A percentile compares a stretch with the other conserved stretches of the same genome.
phyloP scores from a whole-genome alignment of 179 eudicot genomes.

The Spergularia azorica region DNA sequence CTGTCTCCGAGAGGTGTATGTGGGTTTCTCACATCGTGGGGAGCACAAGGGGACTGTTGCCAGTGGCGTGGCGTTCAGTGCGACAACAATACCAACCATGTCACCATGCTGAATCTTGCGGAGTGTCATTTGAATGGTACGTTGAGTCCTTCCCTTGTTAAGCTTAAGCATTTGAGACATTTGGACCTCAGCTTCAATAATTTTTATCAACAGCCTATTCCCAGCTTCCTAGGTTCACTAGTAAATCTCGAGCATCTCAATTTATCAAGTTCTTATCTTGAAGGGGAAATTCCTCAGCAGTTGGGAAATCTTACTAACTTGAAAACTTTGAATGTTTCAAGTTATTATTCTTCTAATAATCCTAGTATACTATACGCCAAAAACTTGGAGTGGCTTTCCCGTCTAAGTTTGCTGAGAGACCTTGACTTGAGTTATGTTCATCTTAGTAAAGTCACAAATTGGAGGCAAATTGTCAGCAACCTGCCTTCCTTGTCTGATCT shows the following conservation, averaged over 20 bases:
- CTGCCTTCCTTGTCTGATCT: conserved; percentile 16
- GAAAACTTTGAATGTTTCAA: conserved; percentile 5
- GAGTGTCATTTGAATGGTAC: conserved; percentile 29
- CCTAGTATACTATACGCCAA: conserved; percentile 22
- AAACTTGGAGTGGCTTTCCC: conserved; percentile 34
- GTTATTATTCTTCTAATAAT: too few species aligned
- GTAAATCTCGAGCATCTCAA: conserved; percentile 23
- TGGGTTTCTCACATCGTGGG: conserved; percentile 24
- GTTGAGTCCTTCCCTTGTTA: conserved; percentile 27
- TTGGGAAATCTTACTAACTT: conserved; percentile 28
- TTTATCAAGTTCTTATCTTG: conserved; percentile 13
- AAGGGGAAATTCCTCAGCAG: conserved; percentile 22
- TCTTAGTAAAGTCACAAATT: conserved; percentile 20
- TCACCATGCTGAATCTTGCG: too few species aligned
- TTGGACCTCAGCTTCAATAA: conserved; percentile 36
- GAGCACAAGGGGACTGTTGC: conserved; percentile 20
- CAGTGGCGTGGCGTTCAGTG: conserved; percentile 27
- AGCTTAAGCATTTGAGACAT: conserved; percentile 18
- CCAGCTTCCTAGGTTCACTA: conserved; percentile 22
- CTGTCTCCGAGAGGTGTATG: too few species aligned
- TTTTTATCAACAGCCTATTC: too few species aligned
- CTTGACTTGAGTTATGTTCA: conserved; percentile 16
- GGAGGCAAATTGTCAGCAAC: conserved; percentile 15
- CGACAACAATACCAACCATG: not conserved
- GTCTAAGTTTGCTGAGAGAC: conserved; percentile 16